These are phyloP conservation scores for Eurotiales sp. DNA, from an alignment of 2,329 filamentous ascomycete species.

Conservation along the genomic window DNA sequence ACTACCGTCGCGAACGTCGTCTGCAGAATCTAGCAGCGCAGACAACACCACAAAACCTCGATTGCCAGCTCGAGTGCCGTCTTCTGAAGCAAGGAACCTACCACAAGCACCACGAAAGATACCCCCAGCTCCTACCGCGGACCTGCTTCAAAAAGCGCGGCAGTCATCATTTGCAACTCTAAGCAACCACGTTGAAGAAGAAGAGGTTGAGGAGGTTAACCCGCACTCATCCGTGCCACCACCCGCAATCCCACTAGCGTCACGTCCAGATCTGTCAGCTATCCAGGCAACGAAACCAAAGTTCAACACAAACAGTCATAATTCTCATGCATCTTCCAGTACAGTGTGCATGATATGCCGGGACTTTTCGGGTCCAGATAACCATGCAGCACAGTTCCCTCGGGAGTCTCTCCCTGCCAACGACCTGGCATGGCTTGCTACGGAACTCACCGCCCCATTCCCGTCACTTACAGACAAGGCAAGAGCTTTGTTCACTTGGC, in stretches of 20 bases:
- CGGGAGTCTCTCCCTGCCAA: slow-evolving; percentile 65
- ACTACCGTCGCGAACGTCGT: slow-evolving; percentile 11
- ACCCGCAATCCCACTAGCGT: slow-evolving; percentile 52
- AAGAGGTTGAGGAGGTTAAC: slow-evolving; percentile 19
- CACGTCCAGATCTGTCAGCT: slow-evolving; percentile 56
- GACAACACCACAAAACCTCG: background rate
- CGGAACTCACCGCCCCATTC: slow-evolving; percentile 74
- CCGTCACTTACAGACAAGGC: slow-evolving; percentile 84
- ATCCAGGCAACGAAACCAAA: slow-evolving; percentile 52
- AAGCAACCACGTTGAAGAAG: slow-evolving; percentile 33
- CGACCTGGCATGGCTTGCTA: slow-evolving; percentile 69
- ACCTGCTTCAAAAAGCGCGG: slow-evolving; percentile 34
- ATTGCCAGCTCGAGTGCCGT: slow-evolving; percentile 6
- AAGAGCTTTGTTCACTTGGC: slow-evolving; percentile 88
- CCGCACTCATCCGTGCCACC: slow-evolving; percentile 28
- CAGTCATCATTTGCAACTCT: slow-evolving; percentile 47
- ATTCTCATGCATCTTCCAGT: slow-evolving; percentile 18
- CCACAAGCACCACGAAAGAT: slow-evolving; percentile 26
- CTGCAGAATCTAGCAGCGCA: background rate
- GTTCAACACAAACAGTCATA: slow-evolving; percentile 20
- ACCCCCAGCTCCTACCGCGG: slow-evolving; percentile 32
- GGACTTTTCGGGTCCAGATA: slow-evolving; percentile 80
- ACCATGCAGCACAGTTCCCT: slow-evolving; percentile 73
- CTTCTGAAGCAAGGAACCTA: slow-evolving; percentile 6
- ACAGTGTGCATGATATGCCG: slow-evolving; percentile 72